Base-by-base conservation (phyloP, 768 basidiomycete genomes). In the Russula dissimulans region DNA sequence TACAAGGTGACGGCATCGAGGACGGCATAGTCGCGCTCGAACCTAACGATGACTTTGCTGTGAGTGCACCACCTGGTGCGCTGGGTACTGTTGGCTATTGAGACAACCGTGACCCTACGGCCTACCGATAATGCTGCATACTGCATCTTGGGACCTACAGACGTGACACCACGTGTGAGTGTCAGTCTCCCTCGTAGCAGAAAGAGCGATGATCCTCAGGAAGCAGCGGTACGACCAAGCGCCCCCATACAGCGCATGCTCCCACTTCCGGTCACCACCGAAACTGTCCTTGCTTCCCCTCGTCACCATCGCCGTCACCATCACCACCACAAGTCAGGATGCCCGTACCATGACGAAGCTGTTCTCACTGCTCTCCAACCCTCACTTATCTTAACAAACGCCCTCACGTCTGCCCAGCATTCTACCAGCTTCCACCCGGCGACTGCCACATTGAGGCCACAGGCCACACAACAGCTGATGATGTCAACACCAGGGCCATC, bases 381-480 rank as follows among this genome's bases (percentile, higher is more conserved):
- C 80, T 99, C 1, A 97, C 97, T 3, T 98, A 99, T 70, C 79
- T 98, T 15, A 92, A 89, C 75, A 98, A 99, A 72, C 98, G 98
- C 70, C 94, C 97, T 0, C 95, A 98, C 71, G 95, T 98, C 4
- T 79, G 97, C 10, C 87, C 93, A 68, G 91, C 94, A 6, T 98
- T 99, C 70, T 97, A 73, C 77, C n/a, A 81, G 84, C n/a, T 91
- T 91, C 71, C 89, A 90, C 67, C 89, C 89, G 0, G 89, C 87
- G 9, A 82, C 82, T 34, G 76, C 80, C 43, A 34, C 58, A 15
- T 38, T 54, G 7, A 59, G 51, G 45, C 66, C 18, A 53, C 68
- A 38, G 62, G 59, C n/a, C 67, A 66, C 42, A n/a, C 56, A 32
- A 29, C 58, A 36, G 12, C 62, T 41, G 43, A 48, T 47, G 14